Evolutionary conservation across 495 filamentous ascomycete genomes (phyloP).

Genomic region (Penicillium herquei): DNA sequence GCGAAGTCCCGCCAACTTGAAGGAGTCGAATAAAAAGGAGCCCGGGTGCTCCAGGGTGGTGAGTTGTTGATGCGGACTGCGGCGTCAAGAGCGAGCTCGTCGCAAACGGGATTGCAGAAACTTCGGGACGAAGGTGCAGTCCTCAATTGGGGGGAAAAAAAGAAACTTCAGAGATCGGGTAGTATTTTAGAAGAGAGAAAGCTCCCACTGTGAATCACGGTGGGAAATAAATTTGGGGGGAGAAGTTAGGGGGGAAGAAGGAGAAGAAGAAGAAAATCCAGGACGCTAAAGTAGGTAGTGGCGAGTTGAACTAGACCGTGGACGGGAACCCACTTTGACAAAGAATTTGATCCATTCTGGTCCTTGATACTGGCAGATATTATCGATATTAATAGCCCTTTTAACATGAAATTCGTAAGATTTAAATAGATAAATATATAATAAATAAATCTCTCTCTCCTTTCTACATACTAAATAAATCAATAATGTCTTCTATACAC

Average conservation of each 20-base stretch:
- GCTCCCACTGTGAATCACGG: not conserved
- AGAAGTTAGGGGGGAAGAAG: not conserved
- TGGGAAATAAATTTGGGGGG: not conserved
- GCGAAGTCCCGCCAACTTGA: conserved; percentile 97
- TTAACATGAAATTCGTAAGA: too few relatives aligned
- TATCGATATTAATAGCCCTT: too few relatives aligned
- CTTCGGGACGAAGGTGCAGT: conserved; percentile 4
- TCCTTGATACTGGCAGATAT: too few relatives aligned
- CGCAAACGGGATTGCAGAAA: conserved; percentile 9
- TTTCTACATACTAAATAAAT: too few relatives aligned
- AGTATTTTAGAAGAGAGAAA: too few relatives aligned
- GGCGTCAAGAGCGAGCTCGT: conserved; percentile 15
- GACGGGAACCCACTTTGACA: not conserved
- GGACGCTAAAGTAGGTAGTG: not conserved
- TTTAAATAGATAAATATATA: too few relatives aligned
- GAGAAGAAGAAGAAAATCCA: not conserved
- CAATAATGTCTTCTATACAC: too few relatives aligned
- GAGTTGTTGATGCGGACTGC: not conserved
- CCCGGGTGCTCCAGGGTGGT: conserved; percentile 39
- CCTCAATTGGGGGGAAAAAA: conserved; percentile 3
- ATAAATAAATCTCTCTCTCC: too few relatives aligned
- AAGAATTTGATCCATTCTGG: too few relatives aligned
- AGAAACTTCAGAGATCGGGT: too few relatives aligned
- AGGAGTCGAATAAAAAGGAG: conserved; percentile 49
- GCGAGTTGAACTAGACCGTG: conserved; percentile 3